A percentile compares a stretch with the other conserved stretches of the same genome.
These are phyloP conservation scores for Penicillium dipodomyicola DNA, from an alignment of 495 filamentous ascomycete species.

Conservation along the genomic window DNA sequence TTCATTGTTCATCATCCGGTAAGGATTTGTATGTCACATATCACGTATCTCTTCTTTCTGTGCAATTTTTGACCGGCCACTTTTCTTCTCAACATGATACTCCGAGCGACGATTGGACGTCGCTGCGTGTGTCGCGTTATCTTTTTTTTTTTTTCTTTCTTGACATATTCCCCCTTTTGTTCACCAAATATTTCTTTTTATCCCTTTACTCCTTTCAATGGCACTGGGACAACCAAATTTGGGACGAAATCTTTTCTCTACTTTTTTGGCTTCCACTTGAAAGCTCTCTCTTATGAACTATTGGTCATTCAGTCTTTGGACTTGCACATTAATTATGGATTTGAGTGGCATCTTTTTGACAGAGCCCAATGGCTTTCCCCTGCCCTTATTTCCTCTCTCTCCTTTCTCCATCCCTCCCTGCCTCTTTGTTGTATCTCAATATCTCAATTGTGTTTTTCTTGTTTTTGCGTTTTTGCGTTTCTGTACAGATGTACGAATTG, in stretches of 20 bases:
- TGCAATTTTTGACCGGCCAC: slow-evolving; percentile 31
- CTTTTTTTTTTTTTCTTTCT: slow-evolving; percentile 19
- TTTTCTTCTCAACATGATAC: slow-evolving; percentile 31
- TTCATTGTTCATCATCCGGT: slow-evolving; percentile 29
- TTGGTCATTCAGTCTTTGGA: slow-evolving; percentile 21
- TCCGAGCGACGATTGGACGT: slow-evolving; percentile 20
- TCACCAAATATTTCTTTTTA: slow-evolving; percentile 21
- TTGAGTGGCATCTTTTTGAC: slow-evolving; percentile 37
- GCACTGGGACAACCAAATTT: slow-evolving; percentile 28
- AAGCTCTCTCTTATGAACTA: slow-evolving; percentile 20
- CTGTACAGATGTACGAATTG: slow-evolving; percentile 40
- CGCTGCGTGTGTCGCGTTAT: slow-evolving; percentile 25
- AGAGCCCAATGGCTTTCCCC: slow-evolving; percentile 19
- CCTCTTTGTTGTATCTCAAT: slow-evolving; percentile 17
- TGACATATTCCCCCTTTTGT: slow-evolving; percentile 37
- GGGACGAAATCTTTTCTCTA: slow-evolving; percentile 20
- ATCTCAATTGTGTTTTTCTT: slow-evolving; percentile 13
- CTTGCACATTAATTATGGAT: slow-evolving; percentile 28
- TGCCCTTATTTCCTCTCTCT: slow-evolving; percentile 19
- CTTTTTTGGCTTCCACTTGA: slow-evolving; percentile 12
- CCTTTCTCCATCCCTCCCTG: slow-evolving; percentile 13
- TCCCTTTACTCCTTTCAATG: slow-evolving; percentile 19
- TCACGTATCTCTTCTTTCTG: slow-evolving; percentile 32
- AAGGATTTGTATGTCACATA: slow-evolving; percentile 29
- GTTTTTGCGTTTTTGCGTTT: slow-evolving; percentile 13